Evolutionary conservation across 176 grass and related monocot species (phyloP).

Genomic region (Oryza australiensis): DNA sequence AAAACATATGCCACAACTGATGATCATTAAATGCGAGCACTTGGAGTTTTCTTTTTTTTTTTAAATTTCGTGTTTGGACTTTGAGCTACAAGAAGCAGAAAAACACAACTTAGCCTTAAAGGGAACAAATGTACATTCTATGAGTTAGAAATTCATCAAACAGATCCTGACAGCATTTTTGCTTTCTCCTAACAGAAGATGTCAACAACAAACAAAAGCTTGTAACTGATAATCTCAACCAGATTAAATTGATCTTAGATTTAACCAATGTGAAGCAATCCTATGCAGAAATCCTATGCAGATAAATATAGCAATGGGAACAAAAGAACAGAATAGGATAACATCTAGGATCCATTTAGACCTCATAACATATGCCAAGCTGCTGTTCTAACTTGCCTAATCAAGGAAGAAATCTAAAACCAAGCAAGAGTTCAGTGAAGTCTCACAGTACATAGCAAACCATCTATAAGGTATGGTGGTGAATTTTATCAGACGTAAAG

Average conservation of each 20-base stretch:
- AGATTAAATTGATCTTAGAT: not conserved
- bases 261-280: not conserved
- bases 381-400: not conserved
- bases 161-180: not conserved
- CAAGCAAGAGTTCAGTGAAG: not conserved
- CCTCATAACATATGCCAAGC: not conserved
- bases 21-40: not conserved
- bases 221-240: not conserved
- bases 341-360: not conserved
- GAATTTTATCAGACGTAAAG: not conserved
- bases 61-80: not conserved
- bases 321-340: not conserved
- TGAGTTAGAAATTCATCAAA: not conserved
- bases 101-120: no score
- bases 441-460: not conserved
- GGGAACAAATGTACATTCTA: not conserved
- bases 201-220: not conserved
- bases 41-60: not conserved
- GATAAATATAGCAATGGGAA: not conserved
- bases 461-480: not conserved
- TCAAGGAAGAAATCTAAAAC: not conserved
- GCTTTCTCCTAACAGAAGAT: not conserved
- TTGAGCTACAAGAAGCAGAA: not conserved
- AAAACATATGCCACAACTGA: not conserved
- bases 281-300: not conserved